Conservation (phyloP, 257 asterid species). For the Plantago elongata region DNA sequence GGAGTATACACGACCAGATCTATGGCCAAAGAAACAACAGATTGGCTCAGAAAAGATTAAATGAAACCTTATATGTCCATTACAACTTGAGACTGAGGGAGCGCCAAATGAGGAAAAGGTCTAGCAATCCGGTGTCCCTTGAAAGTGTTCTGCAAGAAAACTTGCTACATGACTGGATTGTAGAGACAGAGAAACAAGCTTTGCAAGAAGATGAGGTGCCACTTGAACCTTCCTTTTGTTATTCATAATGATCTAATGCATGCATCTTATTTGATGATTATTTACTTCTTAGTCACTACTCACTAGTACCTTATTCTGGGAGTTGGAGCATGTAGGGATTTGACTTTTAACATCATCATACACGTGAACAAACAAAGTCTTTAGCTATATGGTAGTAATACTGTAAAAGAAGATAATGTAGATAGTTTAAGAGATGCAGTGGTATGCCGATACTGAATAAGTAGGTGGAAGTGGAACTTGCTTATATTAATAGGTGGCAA, state of each 20-base stretch:
- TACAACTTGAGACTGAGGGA: slow-evolving; percentile 88
- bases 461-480: neutral
- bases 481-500: slow-evolving; percentile 4
- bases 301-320: neutral
- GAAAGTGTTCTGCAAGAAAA: slow-evolving; percentile 70
- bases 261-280: slow-evolving; percentile 1
- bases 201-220: slow-evolving; percentile 75
- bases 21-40: slow-evolving; percentile 56
- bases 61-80: slow-evolving; percentile 63
- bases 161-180: slow-evolving; percentile 69
- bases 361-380: neutral
- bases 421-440: slow-evolving; percentile 2
- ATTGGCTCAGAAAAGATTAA: slow-evolving; percentile 64
- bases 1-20: slow-evolving; percentile 79
- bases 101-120: slow-evolving; percentile 72
- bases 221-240: slow-evolving; percentile 12
- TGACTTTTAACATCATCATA: neutral
- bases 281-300: slow-evolving; percentile 10
- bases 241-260: neutral
- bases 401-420: slow-evolving; percentile 8
- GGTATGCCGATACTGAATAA: neutral
- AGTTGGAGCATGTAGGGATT: neutral
- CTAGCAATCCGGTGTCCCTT: slow-evolving; percentile 37
- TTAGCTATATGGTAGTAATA: neutral
- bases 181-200: slow-evolving; percentile 60